Evolutionary conservation across 768 basidiomycete genomes (phyloP), one percentile per base, ranked within the genome.

Genomic region (Trametes cubensis): DNA sequence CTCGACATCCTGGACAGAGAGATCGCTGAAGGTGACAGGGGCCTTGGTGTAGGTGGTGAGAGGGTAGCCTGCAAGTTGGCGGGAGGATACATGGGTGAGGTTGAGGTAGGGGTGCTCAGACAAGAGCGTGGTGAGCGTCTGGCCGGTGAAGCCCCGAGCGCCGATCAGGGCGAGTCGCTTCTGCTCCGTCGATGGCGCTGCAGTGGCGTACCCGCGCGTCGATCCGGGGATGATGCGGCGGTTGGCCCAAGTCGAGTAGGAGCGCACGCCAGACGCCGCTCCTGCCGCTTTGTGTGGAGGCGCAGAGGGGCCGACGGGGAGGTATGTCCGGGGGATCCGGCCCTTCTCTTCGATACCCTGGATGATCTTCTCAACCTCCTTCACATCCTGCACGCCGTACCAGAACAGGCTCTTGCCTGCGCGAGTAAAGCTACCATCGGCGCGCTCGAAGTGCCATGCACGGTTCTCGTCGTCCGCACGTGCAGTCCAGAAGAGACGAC

Each of bases 381-480:
- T 84, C 26, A 96, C 86, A 69, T 95, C 92, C 64, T 89, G 88
- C 26, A 98, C 82, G 46, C 97, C 97, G 72, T 96, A 98, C 96
- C 97, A 99, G 84, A 97, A 98, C 71, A 99, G 76, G 70, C 88
- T 95, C 76, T 87, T 87, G 20, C 96, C 95, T 18, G 92, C 92
- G 41, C 97, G 83, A 18, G 95, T 96, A 80, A 99, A 99, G 75
- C 92, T 94, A 0, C 97, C 97, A 67, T 98, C 95, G 0, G 97
- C 94, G 58, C 95, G 87, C 79, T 99, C 96, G 70, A 98, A 99
- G 78, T 99, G 96, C 97, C 97, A 99, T 4, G 89, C 85, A 42
- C 95, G 87, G 76, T 97, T 95, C 78, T 98, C 96, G 73, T 98
- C 96, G 66, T 98, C 95, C 4, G 88, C 88, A 67, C 89, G 90